Conservation (phyloP, 1,284 basidiomycete genomes). For the Mycena citricolor region DNA sequence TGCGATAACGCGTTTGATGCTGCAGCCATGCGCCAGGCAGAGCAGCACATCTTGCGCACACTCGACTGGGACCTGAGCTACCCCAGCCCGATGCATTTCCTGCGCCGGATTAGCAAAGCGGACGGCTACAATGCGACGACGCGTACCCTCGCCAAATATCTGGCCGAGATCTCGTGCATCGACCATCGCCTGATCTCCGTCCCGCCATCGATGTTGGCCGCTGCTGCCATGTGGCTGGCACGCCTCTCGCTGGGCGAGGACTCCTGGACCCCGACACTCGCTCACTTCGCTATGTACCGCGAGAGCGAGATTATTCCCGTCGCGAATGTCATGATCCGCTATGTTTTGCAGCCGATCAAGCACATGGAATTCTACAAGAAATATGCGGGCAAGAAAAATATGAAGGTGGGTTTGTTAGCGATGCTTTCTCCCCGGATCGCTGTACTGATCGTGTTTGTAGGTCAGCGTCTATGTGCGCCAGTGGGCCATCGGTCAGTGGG, state of each 20-base stretch:
- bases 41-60: constrained; percentile 90
- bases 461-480: constrained; percentile 59
- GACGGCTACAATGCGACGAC: constrained; percentile 94
- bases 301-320: constrained; percentile 84
- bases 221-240: constrained; percentile 90
- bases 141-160: constrained; percentile 90
- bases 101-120: constrained; percentile 92
- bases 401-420: constrained; percentile 58
- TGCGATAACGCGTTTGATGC: constrained; percentile 87
- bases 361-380: constrained; percentile 83
- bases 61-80: constrained; percentile 91
- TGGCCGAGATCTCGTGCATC: constrained; percentile 88
- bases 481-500: constrained; percentile 60
- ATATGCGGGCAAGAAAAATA: constrained; percentile 82
- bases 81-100: constrained; percentile 92
- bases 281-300: constrained; percentile 90
- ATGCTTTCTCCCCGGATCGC: neutral
- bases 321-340: constrained; percentile 93
- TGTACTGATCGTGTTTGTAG: constrained; percentile 37
- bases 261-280: constrained; percentile 81
- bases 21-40: constrained; percentile 89
- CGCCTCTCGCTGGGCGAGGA: constrained; percentile 81
- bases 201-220: constrained; percentile 85
- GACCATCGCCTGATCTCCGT: constrained; percentile 84
- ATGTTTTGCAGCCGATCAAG: constrained; percentile 72